These are phyloP conservation scores for Spathaspora sp. DNA, from an alignment of 805 yeast genomes.

Conservation along the genomic window DNA sequence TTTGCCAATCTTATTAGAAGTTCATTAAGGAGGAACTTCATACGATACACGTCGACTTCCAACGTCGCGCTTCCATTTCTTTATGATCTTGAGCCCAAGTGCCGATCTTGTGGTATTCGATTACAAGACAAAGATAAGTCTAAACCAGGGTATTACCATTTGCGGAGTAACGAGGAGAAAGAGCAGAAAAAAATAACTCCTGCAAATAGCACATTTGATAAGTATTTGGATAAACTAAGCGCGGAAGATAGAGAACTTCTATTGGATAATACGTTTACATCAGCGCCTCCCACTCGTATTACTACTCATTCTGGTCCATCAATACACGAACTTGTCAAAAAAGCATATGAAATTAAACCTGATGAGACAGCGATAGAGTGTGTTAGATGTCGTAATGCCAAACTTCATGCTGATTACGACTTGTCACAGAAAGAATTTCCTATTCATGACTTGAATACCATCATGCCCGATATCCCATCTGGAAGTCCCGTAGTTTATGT, in stretches of 20 bases:
- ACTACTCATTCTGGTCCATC: background rate
- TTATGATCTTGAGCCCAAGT: conserved; percentile 19
- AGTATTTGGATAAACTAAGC: conserved; percentile 13
- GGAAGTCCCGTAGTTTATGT: conserved; percentile 53
- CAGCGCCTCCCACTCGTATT: background rate
- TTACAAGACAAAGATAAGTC: conserved; percentile 40
- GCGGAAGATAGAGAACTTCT: conserved; percentile 26
- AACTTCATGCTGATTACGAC: conserved; percentile 38
- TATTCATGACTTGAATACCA: conserved; percentile 15
- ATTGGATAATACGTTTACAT: conserved; percentile 13
- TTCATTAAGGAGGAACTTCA: background rate
- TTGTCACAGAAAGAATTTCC: conserved; percentile 27
- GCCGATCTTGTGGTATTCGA: conserved; percentile 57
- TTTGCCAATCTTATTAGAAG: background rate
- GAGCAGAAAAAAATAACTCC: conserved; percentile 5
- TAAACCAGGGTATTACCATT: conserved; percentile 42
- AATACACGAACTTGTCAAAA: background rate
- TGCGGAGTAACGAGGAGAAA: background rate
- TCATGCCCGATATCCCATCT: conserved; percentile 35
- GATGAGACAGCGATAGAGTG: conserved; percentile 33
- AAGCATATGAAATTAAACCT: background rate
- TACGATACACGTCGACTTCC: conserved; percentile 1
- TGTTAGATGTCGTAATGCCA: conserved; percentile 53
- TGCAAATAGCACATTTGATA: conserved; percentile 23
- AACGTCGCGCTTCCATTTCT: conserved; percentile 4